Conservation (phyloP, 371 early-diverging fungal species). For the Coemansia sp. region DNA sequence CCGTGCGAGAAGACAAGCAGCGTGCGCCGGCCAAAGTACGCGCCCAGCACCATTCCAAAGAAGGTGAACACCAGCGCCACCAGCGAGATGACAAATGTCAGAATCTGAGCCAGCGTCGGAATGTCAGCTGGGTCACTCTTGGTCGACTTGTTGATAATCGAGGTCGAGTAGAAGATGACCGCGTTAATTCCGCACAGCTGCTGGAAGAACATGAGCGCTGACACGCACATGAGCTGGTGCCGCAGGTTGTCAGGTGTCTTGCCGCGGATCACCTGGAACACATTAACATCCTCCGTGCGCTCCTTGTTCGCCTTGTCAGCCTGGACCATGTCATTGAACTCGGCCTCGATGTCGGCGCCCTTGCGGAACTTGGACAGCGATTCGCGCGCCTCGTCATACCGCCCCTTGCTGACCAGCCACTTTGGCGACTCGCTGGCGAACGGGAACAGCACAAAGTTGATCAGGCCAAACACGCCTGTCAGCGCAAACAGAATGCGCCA, state of each 20-base stretch:
- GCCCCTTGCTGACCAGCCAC: constrained; percentile 63
- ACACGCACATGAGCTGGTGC: constrained; percentile 53
- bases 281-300: constrained; percentile 49
- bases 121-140: constrained; percentile 45
- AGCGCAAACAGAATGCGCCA: constrained; percentile 68
- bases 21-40: constrained; percentile 72
- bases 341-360: constrained; percentile 59
- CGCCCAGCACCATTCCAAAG: constrained; percentile 61
- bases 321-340: constrained; percentile 58
- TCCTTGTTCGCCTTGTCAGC: constrained; percentile 33
- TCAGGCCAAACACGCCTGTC: constrained; percentile 63
- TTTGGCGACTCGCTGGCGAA: constrained; percentile 76
- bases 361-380: constrained; percentile 60
- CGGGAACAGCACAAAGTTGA: constrained; percentile 69
- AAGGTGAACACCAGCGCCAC: constrained; percentile 60
- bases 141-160: constrained; percentile 51
- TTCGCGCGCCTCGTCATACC: constrained; percentile 61
- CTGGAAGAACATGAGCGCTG: constrained; percentile 70
- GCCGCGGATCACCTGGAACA: constrained; percentile 47
- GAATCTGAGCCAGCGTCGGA: constrained; percentile 49
- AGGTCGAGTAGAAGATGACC: constrained; percentile 76
- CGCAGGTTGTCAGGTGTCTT: constrained; percentile 49
- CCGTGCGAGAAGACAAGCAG: constrained; percentile 68
- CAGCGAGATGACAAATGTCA: constrained; percentile 58
- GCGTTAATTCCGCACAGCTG: constrained; percentile 88